Evolutionary conservation across 2,329 filamentous ascomycete genomes (phyloP).

Genomic region (Coleophoma crateriformis): DNA sequence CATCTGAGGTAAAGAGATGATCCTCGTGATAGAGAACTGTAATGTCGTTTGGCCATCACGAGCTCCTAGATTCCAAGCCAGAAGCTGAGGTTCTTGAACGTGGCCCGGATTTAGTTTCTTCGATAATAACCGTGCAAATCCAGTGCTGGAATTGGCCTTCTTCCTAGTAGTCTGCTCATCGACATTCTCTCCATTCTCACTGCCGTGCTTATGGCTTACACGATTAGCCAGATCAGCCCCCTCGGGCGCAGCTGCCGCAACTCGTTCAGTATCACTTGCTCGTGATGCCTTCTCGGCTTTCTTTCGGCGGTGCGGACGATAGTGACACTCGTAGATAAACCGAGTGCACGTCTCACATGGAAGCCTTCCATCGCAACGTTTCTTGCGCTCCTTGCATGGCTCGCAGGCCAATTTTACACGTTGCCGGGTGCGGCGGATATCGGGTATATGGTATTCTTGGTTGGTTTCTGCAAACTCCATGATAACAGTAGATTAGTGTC

Average conservation of each 20-base stretch:
- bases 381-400: background rate
- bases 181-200: background rate
- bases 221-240: background rate
- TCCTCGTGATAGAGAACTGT: background rate
- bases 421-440: background rate
- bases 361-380: background rate
- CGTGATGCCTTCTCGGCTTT: background rate
- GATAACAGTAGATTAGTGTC: too few species aligned
- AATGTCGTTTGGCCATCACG: background rate
- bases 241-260: background rate
- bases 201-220: background rate
- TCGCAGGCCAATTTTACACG: background rate
- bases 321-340: background rate
- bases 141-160: background rate
- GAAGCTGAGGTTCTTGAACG: background rate
- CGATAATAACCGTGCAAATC: background rate
- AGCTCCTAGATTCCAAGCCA: background rate
- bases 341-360: background rate
- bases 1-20: background rate
- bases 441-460: too few species aligned
- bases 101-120: background rate
- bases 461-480: too few species aligned
- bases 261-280: background rate
- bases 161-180: background rate
- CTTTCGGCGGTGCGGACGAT: background rate